phyloP scores from a whole-genome alignment of 2,329 filamentous ascomycete species.

The Didymella pinodella region DNA sequence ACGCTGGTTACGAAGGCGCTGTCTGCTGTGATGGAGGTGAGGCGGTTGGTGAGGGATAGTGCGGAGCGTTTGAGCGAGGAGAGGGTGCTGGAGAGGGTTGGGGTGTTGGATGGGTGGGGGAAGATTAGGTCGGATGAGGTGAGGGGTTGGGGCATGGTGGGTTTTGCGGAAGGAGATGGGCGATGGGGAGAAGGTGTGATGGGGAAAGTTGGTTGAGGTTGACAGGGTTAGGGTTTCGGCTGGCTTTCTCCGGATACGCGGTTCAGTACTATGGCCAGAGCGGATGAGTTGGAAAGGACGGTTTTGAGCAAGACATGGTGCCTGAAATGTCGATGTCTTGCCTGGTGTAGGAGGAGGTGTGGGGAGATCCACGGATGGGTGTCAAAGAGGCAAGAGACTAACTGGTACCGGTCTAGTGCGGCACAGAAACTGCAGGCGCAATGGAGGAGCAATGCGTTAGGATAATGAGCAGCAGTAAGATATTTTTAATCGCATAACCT shows the following conservation, averaged over 20 bases:
- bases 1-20: conserved; percentile 75
- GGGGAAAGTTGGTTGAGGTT: background rate
- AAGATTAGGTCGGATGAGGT: conserved; percentile 59
- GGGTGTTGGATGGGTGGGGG: conserved; percentile 65
- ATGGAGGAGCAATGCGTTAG: background rate
- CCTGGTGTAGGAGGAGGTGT: background rate
- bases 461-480: too few relatives aligned
- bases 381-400: conserved; percentile 5
- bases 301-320: background rate
- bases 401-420: background rate
- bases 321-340: background rate
- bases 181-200: background rate
- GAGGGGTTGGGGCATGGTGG: conserved; percentile 39
- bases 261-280: too few relatives aligned
- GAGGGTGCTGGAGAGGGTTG: conserved; percentile 70
- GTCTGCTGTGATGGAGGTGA: conserved; percentile 79
- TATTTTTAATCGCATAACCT: background rate
- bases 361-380: conserved; percentile 1
- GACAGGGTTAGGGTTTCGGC: too few relatives aligned
- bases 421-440: conserved; percentile 5
- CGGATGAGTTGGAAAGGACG: too few relatives aligned
- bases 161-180: too few relatives aligned
- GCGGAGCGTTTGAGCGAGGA: conserved; percentile 77
- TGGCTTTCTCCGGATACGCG: too few relatives aligned
- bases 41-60: conserved; percentile 80